Evolutionary conservation across 2,329 filamentous ascomycete genomes (phyloP).

Genomic region (Botrytis byssoidea): DNA sequence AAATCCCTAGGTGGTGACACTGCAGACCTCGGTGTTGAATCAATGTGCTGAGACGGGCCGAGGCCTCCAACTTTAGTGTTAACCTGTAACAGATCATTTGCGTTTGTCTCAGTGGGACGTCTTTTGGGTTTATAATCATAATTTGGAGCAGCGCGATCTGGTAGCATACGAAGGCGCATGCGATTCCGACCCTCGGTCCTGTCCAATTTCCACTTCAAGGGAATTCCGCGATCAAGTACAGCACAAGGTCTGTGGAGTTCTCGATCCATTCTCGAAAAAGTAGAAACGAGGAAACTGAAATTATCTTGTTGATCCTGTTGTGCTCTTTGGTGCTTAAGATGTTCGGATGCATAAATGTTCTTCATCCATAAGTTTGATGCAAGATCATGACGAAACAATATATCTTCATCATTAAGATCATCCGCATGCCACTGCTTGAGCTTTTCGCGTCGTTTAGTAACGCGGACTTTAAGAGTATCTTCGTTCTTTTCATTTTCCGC

Average conservation of each 20-base stretch:
- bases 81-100: constrained; percentile 40
- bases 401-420: constrained; percentile 64
- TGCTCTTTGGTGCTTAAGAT: constrained; percentile 84
- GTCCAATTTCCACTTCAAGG: constrained; percentile 85
- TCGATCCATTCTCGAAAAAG: constrained; percentile 75
- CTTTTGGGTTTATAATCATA: constrained; percentile 84
- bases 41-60: constrained; percentile 19
- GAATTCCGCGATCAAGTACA: constrained; percentile 65
- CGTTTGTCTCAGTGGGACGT: constrained; percentile 51
- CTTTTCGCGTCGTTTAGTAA: constrained; percentile 76
- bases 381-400: constrained; percentile 78
- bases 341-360: constrained; percentile 90
- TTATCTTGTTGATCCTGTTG: constrained; percentile 94
- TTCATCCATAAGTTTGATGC: constrained; percentile 90
- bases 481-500: constrained; percentile 78
- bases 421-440: constrained; percentile 77
- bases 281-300: constrained; percentile 70
- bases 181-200: constrained; percentile 93
- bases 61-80: constrained; percentile 32
- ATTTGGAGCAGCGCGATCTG: constrained; percentile 67
- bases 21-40: constrained; percentile 23
- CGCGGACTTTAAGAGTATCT: constrained; percentile 68
- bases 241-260: constrained; percentile 78
- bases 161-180: constrained; percentile 84
- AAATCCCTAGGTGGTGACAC: constrained; percentile 20